These are phyloP conservation scores for Pseudocercospora crystallina DNA, from an alignment of 2,329 filamentous ascomycete genomes.

Conservation along the genomic window DNA sequence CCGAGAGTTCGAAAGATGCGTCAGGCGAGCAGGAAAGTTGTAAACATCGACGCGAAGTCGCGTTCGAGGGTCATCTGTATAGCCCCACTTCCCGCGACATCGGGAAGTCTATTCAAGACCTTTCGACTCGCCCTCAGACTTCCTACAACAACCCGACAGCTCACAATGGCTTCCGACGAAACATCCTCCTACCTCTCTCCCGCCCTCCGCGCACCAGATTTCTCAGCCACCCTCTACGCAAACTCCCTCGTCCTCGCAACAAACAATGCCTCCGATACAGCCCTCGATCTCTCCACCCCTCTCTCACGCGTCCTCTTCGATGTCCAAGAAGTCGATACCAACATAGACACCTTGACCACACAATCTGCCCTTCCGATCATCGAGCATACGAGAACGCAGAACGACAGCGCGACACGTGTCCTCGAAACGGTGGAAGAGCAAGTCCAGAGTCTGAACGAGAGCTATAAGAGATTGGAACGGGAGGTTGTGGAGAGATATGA, in stretches of 20 bases:
- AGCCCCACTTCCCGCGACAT: no score
- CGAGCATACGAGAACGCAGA: slow-evolving; percentile 72
- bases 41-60: no score
- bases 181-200: slow-evolving; percentile 15
- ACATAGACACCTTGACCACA: slow-evolving; percentile 87
- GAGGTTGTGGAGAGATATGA: slow-evolving; percentile 85
- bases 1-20: no score
- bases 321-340: slow-evolving; percentile 92
- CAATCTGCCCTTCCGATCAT: slow-evolving; percentile 80
- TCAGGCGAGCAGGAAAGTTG: no score
- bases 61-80: no score
- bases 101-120: no score
- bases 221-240: slow-evolving; percentile 79
- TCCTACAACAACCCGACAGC: not conserved
- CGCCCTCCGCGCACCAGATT: slow-evolving; percentile 46
- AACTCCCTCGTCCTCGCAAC: slow-evolving; percentile 85
- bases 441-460: slow-evolving; percentile 75
- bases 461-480: slow-evolving; percentile 79
- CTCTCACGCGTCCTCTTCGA: slow-evolving; percentile 93
- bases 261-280: slow-evolving; percentile 86
- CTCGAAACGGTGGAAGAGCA: slow-evolving; percentile 76
- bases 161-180: slow-evolving; percentile 6
- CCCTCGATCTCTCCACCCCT: slow-evolving; percentile 89
- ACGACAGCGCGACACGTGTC: slow-evolving; percentile 69
- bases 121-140: no score